Base-by-base conservation (phyloP, 2,329 filamentous ascomycete genomes). In the Colletotrichum lupini region DNA sequence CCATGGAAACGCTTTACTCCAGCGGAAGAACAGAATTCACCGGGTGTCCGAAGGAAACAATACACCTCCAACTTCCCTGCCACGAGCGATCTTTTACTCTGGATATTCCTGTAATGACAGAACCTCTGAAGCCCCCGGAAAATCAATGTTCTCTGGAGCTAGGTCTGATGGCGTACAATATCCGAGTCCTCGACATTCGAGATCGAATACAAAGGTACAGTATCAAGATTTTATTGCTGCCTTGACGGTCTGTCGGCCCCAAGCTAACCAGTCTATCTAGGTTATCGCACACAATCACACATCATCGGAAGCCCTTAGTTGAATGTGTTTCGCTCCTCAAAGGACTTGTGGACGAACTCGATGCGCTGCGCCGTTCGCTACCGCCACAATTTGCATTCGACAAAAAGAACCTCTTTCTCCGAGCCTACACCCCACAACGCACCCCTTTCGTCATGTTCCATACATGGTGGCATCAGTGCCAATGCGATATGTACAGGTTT, bases 391-490 rank as follows among this genome's bases (percentile, higher is more conserved):
- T 76, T 9, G 57, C 58, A 6, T 71, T 76, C 11, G 75, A 78
- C 37, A 58, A 65, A 4, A 59, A 76, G 56, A 68, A 74, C 4
- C 70, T 78, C 9, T 78, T 76, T 7, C 55, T 78, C 0, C 75
- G 76, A 1, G 75, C 77, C 0, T 78, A 76, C 16, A 76, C 76
- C 0, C 75, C 75, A 5, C 76, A 74, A 1, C 64, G 77, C 8
- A 78, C 76, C 0, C 67, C 77, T 0, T 78, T 75, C 3, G 35
- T 78, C 9, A 78, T 78, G 77, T 60, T 78, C 0, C 77, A 78
- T 30, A 74, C 75, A n/a, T 78, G 77, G 77, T 78, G 76, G 76
- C 77, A 78, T 53, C 77, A 78, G 26, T 74, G 75, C 0, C 77
- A 78, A 14, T 78, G 77, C 53, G 77, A 78, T 22, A 72, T 78